Percentiles rank a stretch among this genome's conserved stretches.
Evolutionary conservation across 2,329 filamentous ascomycete species (phyloP).

Genomic region (Trichoderma cornu-damae): DNA sequence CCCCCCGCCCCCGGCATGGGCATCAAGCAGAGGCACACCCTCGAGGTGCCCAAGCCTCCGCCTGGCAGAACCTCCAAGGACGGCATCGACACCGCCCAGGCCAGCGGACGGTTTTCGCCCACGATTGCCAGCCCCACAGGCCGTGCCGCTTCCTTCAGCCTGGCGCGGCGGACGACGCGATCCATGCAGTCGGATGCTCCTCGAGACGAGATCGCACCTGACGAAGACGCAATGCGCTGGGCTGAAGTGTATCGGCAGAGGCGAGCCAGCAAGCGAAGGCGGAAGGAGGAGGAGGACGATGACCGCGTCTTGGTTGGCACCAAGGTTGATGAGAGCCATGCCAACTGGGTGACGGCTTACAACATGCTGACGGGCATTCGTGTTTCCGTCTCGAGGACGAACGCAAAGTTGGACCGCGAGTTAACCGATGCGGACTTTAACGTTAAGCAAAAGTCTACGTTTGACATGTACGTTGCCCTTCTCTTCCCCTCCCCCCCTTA

Average conservation of each 20-base stretch:
- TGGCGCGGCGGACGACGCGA: constrained; percentile 74
- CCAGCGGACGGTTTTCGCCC: constrained; percentile 79
- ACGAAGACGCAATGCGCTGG: constrained; percentile 89
- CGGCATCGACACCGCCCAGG: constrained; percentile 58
- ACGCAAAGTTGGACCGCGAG: constrained; percentile 90
- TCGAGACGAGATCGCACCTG: constrained; percentile 75
- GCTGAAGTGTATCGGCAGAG: constrained; percentile 90
- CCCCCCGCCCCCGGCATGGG: constrained; percentile 41
- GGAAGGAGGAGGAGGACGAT: constrained; percentile 83
- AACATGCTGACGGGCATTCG: constrained; percentile 99
- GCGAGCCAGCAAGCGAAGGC: constrained; percentile 77
- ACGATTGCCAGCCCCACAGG: constrained; percentile 49
- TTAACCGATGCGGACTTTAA: constrained; percentile 89
- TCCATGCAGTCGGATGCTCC: constrained; percentile 81
- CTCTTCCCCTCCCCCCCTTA: not conserved
- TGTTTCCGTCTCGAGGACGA: constrained; percentile 91
- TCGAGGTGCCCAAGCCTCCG: constrained; percentile 76
- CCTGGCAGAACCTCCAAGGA: constrained; percentile 64
- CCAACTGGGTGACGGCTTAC: constrained; percentile 96
- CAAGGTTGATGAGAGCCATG: constrained; percentile 95
- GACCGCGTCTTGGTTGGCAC: constrained; percentile 93
- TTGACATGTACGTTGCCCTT: constrained; percentile 73
- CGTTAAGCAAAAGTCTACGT: constrained; percentile 94
- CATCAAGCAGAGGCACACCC: constrained; percentile 76
- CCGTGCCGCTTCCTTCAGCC: constrained; percentile 75